Conservation (phyloP, 768 basidiomycete species). For the Lactarius quietus region DNA sequence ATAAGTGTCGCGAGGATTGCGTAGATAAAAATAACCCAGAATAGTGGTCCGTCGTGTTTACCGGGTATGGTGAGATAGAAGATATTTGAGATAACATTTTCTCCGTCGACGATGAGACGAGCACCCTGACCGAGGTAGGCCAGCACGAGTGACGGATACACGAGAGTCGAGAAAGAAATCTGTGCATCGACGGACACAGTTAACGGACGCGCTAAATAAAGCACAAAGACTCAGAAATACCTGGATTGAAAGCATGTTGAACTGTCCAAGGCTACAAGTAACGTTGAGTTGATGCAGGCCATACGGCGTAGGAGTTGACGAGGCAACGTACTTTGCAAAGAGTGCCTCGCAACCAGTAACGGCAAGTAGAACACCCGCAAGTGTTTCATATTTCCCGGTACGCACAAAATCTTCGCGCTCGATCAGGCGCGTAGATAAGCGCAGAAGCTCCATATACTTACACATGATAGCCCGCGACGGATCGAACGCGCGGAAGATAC, state of each 20-base stretch:
- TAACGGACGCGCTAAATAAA: neutral
- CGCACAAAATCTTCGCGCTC: slow-evolving; percentile 55
- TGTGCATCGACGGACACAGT: slow-evolving; percentile 21
- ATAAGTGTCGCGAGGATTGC: slow-evolving; percentile 64
- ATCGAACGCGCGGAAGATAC: slow-evolving; percentile 63
- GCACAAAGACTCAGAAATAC: slow-evolving; percentile 30
- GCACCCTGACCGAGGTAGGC: slow-evolving; percentile 77
- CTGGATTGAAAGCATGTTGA: slow-evolving; percentile 57
- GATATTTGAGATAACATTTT: slow-evolving; percentile 47
- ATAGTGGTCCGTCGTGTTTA: slow-evolving; percentile 46
- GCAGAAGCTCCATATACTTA: slow-evolving; percentile 28
- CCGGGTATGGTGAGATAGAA: slow-evolving; percentile 70
- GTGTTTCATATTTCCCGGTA: slow-evolving; percentile 55
- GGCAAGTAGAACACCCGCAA: slow-evolving; percentile 61
- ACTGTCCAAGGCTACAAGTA: slow-evolving; percentile 55
- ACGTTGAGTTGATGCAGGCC: neutral
- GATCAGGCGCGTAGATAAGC: slow-evolving; percentile 2
- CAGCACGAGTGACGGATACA: slow-evolving; percentile 58
- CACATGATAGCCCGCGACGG: slow-evolving; percentile 62
- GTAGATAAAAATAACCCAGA: slow-evolving; percentile 64
- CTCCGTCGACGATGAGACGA: slow-evolving; percentile 50
- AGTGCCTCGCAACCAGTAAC: slow-evolving; percentile 67
- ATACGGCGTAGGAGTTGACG: neutral
- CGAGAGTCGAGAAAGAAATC: slow-evolving; percentile 50
- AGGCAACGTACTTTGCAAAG: slow-evolving; percentile 52